phyloP scores from a whole-genome alignment of 805 yeast species.

The Tetrapisispora taiwanensis region DNA sequence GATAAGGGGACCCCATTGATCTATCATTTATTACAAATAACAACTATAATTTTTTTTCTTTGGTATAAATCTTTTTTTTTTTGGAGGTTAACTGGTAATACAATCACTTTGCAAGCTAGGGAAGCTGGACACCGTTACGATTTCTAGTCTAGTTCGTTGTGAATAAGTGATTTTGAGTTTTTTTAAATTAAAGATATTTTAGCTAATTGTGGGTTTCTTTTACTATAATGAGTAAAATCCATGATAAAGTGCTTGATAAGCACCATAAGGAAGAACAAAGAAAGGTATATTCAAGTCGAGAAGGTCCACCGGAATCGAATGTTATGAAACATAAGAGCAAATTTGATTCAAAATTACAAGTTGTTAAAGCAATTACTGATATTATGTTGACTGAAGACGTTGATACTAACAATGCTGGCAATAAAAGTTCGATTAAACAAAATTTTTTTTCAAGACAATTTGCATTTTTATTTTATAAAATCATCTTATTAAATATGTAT shows the following conservation, averaged over 20 bases:
- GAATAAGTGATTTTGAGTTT: too few relatives aligned
- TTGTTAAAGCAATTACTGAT: slow-evolving; percentile 14
- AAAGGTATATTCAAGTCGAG: not conserved
- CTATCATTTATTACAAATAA: too few relatives aligned
- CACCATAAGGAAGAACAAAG: slow-evolving; percentile 1
- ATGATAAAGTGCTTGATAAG: slow-evolving; percentile 3
- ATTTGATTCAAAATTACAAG: slow-evolving; percentile 9
- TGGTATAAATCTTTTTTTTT: too few relatives aligned
- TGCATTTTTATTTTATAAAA: slow-evolving; percentile 33
- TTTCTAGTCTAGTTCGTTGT: too few relatives aligned
- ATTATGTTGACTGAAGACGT: slow-evolving; percentile 10
- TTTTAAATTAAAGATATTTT: too few relatives aligned
- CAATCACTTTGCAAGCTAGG: too few relatives aligned
- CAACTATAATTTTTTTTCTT: too few relatives aligned
- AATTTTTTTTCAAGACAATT: slow-evolving; percentile 4
- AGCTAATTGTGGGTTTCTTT: too few relatives aligned
- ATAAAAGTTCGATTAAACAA: not conserved
- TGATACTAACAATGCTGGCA: not conserved
- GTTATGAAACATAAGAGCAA: slow-evolving; percentile 8
- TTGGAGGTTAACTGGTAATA: too few relatives aligned
- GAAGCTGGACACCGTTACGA: too few relatives aligned
- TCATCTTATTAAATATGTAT: slow-evolving; percentile 42
- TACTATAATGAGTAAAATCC: slow-evolving; percentile 1
- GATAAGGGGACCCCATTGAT: too few relatives aligned
- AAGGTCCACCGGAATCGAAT: slow-evolving; percentile 14